Base-by-base conservation (phyloP, 2,329 filamentous ascomycete species). In the Cladorrhinum sp. region DNA sequence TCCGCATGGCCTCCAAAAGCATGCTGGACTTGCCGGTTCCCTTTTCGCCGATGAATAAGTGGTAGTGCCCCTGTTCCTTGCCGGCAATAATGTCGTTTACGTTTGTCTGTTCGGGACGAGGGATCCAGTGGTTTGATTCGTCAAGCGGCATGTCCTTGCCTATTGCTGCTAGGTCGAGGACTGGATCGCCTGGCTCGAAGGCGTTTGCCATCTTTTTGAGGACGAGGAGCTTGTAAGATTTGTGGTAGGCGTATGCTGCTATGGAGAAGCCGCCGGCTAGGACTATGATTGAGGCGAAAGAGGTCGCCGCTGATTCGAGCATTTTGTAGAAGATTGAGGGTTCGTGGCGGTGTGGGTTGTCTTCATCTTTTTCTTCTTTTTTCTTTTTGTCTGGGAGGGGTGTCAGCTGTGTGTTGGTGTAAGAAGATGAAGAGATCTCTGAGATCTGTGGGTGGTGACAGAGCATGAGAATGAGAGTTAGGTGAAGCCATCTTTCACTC, bases 1-100 rank as follows among this genome's bases (percentile, higher is more conserved):
- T 96, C 57, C 88, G 87, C 93, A 99, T 99, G 8, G 92, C 91
- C 72, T 98, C 92, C 20, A 99, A 69, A 32, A 99, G 78, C 95
- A 99, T 98, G 66, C 91, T 96, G 62, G 91, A 96, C 79, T 99
- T 99, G 6, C 95, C 95, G 0, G 91, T 96, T 4, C 95, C 95
- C 76, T 99, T 98, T 71, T 98, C 95, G 50, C 95, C 95, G 51
- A 98, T 86, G 2, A 99, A 79, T 1, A 99, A 82, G 74, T 95
- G 91, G 71, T 99, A 99, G 71, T 96, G 92, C 10, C 95, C 95
- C 50, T 80, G 79, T 25, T 85, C 80, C 2, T 80, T 76, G 1
- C 95, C 95, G 52, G 82, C 77, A 23, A 99, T 84, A 65, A 99
- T 97, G n/a, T 77, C 79, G 73, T 99, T 89, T 64, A 99, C 88